Evolutionary conservation across 371 early-diverging fungal species (phyloP), one percentile per base, ranked within the genome.

Genomic region (Mucor velutinosus): DNA sequence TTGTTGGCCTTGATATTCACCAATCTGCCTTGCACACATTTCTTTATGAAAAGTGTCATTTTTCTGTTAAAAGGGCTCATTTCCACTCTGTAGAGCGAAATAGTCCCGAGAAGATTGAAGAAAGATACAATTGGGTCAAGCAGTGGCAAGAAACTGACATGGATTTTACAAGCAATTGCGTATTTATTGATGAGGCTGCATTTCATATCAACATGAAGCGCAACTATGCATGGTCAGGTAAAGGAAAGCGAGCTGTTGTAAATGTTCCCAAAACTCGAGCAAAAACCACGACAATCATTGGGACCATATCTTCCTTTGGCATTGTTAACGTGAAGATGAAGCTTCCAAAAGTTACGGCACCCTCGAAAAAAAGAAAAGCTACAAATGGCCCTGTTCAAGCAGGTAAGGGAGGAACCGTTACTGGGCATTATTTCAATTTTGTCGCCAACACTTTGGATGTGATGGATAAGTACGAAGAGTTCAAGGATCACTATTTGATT

Each of bases 41-140:
- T 45, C 45, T 72, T 14, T 72, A 47, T 12, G 62, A 70, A 32
- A 62, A 76, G 45, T 76, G 73, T 60, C 70, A 67, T 23, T 62
- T 72, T 7, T 53, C 60, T 41, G 47, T 76, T 8, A 71, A 71
- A 33, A n/a, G n/a, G n/a, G n/a, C n/a, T n/a, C n/a, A n/a, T n/a
- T n/a, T n/a, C n/a, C n/a, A n/a, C n/a, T n/a, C n/a, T n/a, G n/a
- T n/a, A n/a, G n/a, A n/a, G n/a, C n/a, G n/a, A n/a, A n/a, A n/a
- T n/a, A n/a, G n/a, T n/a, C n/a, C n/a, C n/a, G n/a, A n/a, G n/a
- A n/a, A n/a, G n/a, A n/a, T n/a, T n/a, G n/a, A n/a, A n/a, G n/a
- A n/a, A n/a, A n/a, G n/a, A n/a, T n/a, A n/a, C n/a, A n/a, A n/a
- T n/a, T n/a, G n/a, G n/a, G n/a, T 55, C 69, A n/a, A 71, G 70